Conservation (phyloP, 176 grass and related monocot genomes). For the Miscanthus lutarioriparius region DNA sequence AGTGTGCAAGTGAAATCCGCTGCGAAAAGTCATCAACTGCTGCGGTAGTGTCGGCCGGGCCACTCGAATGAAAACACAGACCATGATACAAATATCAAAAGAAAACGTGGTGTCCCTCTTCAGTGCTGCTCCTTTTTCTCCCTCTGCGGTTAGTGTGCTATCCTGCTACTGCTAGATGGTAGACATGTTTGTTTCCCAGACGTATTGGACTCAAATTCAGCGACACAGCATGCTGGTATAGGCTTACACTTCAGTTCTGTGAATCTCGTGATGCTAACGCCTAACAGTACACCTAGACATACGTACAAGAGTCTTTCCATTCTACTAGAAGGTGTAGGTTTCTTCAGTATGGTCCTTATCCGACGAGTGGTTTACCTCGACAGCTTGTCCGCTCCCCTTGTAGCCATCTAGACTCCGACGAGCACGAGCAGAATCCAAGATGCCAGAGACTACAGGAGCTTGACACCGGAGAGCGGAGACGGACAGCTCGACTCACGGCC, state of each 20-base stretch:
- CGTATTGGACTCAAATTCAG: not conserved
- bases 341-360: too few relatives aligned
- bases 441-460: not conserved
- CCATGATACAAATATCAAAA: not conserved
- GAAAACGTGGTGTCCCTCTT: too few relatives aligned
- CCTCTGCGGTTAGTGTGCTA: too few relatives aligned
- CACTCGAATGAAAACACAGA: not conserved
- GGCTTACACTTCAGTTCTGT: not conserved
- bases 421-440: not conserved
- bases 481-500: not conserved
- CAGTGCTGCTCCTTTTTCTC: too few relatives aligned
- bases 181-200: not conserved
- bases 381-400: not conserved
- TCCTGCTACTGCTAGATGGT: not conserved
- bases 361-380: not conserved
- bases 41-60: not conserved
- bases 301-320: not conserved
- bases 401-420: too few relatives aligned
- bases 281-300: too few relatives aligned
- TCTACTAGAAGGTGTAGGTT: not conserved
- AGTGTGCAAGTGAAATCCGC: too few relatives aligned
- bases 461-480: not conserved
- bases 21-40: not conserved
- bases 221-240: not conserved
- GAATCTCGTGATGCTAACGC: not conserved